Percentiles rank a stretch among this genome's conserved stretches.
phyloP scores from a whole-genome alignment of 192 early-diverging fungal genomes.

The Thamnidium elegans region DNA sequence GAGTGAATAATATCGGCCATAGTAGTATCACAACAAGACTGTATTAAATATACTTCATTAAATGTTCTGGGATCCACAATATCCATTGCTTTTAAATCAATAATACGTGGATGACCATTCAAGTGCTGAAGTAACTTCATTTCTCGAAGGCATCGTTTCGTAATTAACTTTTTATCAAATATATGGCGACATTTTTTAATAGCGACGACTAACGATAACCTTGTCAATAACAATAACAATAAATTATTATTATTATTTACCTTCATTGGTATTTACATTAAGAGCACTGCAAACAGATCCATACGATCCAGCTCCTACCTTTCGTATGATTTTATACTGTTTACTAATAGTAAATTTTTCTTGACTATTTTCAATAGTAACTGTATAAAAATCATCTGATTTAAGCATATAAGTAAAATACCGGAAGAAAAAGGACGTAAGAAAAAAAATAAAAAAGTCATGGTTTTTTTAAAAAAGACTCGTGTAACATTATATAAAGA shows the following conservation, averaged over 20 bases:
- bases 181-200: slow-evolving; percentile 89
- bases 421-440: too few species aligned
- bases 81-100: slow-evolving; percentile 62
- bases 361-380: slow-evolving; percentile 26
- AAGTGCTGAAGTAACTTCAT: slow-evolving; percentile 91
- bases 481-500: too few species aligned
- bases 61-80: slow-evolving; percentile 55
- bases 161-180: slow-evolving; percentile 82
- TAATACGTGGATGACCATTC: slow-evolving; percentile 69
- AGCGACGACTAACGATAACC: slow-evolving; percentile 66
- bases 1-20: slow-evolving; percentile 74
- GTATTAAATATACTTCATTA: slow-evolving; percentile 52
- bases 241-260: slow-evolving; percentile 10
- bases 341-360: slow-evolving; percentile 38
- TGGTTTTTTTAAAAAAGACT: not conserved
- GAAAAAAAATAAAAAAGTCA: too few species aligned
- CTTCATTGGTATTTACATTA: slow-evolving; percentile 20
- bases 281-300: slow-evolving; percentile 75
- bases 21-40: slow-evolving; percentile 71
- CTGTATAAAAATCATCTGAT: slow-evolving; percentile 21
- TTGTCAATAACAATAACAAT: slow-evolving; percentile 6
- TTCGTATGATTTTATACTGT: slow-evolving; percentile 72
- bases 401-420: slow-evolving; percentile 7
- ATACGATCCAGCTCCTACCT: slow-evolving; percentile 89
- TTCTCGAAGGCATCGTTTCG: slow-evolving; percentile 87